Evolutionary conservation across 768 basidiomycete species (phyloP).

Genomic region (Kwoniella bestiolae): DNA sequence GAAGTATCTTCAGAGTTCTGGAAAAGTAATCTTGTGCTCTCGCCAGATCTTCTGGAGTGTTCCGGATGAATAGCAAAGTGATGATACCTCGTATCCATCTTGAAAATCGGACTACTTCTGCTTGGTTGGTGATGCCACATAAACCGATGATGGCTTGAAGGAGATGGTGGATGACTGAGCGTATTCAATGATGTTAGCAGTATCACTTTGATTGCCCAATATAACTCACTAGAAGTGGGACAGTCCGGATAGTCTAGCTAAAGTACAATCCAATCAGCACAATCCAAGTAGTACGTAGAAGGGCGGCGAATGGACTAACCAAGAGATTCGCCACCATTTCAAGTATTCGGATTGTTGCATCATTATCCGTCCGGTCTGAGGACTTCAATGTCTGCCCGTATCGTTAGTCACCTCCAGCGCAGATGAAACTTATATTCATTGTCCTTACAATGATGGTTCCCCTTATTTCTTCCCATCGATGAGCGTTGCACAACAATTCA

Average conservation of each 20-base stretch:
- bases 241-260: conserved; percentile 5
- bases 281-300: background rate
- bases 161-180: background rate
- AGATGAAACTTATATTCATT: background rate
- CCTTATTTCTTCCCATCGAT: background rate
- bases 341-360: background rate
- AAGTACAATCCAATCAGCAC: background rate
- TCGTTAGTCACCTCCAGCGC: background rate
- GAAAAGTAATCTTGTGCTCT: background rate
- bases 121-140: background rate
- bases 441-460: background rate
- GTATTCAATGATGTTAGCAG: background rate
- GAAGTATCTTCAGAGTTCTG: background rate
- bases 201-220: too few relatives aligned
- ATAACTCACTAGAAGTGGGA: background rate
- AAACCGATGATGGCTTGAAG: background rate
- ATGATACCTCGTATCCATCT: conserved; percentile 14
- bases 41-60: too few relatives aligned
- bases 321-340: conserved; percentile 5
- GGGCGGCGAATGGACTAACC: background rate
- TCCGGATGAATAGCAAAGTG: too few relatives aligned
- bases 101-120: conserved; percentile 6
- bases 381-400: background rate
- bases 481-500: conserved; percentile 2
- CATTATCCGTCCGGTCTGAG: background rate